Evolutionary conservation across 805 yeast genomes (phyloP).

Genomic region (Candida ovalis): DNA sequence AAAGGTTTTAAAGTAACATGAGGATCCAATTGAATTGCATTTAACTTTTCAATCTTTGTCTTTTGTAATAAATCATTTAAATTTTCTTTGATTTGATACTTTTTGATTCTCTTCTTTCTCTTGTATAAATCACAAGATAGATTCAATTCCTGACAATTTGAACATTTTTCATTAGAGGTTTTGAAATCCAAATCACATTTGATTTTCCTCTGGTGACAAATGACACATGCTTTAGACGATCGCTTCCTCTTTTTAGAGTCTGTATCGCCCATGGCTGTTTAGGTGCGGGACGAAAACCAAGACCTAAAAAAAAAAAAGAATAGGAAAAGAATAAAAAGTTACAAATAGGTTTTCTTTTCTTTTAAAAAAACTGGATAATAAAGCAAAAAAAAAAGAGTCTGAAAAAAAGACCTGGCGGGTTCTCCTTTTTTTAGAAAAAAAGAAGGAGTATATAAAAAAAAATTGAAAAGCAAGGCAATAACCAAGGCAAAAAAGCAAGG

Average conservation of each 20-base stretch:
- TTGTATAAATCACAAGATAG: constrained; percentile 65
- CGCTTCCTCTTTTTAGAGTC: constrained; percentile 42
- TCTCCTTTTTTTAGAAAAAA: neutral
- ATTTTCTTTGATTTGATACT: constrained; percentile 13
- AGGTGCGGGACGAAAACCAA: neutral
- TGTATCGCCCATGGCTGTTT: neutral
- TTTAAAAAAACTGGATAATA: too few relatives aligned
- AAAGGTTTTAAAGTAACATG: neutral
- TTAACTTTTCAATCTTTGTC: constrained; percentile 8
- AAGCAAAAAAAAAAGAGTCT: too few relatives aligned
- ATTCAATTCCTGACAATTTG: constrained; percentile 32
- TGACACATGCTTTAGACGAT: constrained; percentile 67
- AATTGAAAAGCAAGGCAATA: too few relatives aligned
- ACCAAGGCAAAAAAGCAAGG: too few relatives aligned
- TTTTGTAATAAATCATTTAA: constrained; percentile 9
- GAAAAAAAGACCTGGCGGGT: too few relatives aligned
- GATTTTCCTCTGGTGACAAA: constrained; percentile 68
- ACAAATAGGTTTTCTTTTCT: too few relatives aligned
- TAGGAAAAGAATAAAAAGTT: too few relatives aligned
- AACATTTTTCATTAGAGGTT: constrained; percentile 58
- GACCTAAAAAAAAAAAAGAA: neutral
- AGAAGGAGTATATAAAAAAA: neutral
- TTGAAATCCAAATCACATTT: constrained; percentile 62
- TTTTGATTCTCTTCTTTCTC: constrained; percentile 34
- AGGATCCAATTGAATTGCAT: constrained; percentile 10